These are phyloP conservation scores for Rhizopogon vesiculosus DNA, from an alignment of 768 basidiomycete species.

Conservation along the genomic window DNA sequence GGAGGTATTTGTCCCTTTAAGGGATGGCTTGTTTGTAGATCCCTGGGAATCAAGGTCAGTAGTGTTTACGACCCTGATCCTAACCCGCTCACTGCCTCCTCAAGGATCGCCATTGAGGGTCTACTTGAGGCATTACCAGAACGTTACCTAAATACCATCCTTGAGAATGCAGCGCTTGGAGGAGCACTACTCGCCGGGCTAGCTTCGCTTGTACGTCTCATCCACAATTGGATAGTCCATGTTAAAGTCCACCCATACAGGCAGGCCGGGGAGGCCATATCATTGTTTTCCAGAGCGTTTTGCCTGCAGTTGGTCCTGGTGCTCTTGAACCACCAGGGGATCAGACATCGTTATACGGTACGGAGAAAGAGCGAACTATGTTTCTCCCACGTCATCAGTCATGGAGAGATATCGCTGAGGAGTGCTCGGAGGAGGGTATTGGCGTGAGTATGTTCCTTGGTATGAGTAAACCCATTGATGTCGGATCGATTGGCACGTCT, in stretches of 20 bases:
- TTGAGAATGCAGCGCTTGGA: constrained; percentile 65
- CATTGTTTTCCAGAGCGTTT: constrained; percentile 61
- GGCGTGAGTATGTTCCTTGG: constrained; percentile 89
- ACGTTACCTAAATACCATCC: constrained; percentile 47
- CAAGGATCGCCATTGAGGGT: constrained; percentile 57
- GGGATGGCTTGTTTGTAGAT: constrained; percentile 70
- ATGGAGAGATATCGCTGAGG: constrained; percentile 84
- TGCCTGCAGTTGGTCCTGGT: constrained; percentile 73
- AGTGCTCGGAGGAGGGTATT: constrained; percentile 85
- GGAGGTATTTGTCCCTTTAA: constrained; percentile 86
- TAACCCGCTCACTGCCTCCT: background rate
- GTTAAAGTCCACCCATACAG: constrained; percentile 25
- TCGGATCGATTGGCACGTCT: constrained; percentile 74
- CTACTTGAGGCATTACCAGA: constrained; percentile 63
- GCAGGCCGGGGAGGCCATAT: constrained; percentile 75
- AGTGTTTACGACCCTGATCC: background rate
- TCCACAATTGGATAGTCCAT: constrained; percentile 5
- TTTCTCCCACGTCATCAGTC: constrained; percentile 71
- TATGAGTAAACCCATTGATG: constrained; percentile 73
- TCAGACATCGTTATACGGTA: constrained; percentile 70
- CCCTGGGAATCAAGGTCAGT: constrained; percentile 66
- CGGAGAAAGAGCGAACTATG: constrained; percentile 81
- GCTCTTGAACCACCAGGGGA: constrained; percentile 50
- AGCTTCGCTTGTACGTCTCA: constrained; percentile 58
- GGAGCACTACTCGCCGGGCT: constrained; percentile 70